Conservation (phyloP, 805 yeast species). For the Ogataea sp. region DNA sequence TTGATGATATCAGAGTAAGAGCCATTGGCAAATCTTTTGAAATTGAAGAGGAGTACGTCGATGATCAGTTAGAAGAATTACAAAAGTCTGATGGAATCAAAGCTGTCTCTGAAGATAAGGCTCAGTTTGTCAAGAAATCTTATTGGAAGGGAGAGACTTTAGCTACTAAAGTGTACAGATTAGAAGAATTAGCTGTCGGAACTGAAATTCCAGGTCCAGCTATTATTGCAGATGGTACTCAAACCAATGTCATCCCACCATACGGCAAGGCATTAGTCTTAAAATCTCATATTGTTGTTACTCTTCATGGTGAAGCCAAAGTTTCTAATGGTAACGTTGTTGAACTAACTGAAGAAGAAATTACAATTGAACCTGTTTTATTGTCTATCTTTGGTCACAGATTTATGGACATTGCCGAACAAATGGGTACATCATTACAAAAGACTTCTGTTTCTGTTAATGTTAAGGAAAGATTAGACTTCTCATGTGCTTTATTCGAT, state of each 20-base stretch:
- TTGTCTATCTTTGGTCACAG: conserved; percentile 75
- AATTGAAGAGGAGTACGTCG: conserved; percentile 32
- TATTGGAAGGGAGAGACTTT: conserved; percentile 48
- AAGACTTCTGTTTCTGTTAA: conserved; percentile 77
- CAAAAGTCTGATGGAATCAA: conserved; percentile 11
- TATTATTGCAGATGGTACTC: conserved; percentile 71
- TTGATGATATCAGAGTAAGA: conserved; percentile 69
- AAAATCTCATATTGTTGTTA: conserved; percentile 54
- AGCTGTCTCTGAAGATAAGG: conserved; percentile 18
- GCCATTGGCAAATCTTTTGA: conserved; percentile 56
- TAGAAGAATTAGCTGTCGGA: conserved; percentile 50
- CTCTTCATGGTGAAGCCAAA: neutral
- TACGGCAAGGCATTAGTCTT: conserved; percentile 46
- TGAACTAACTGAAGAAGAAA: conserved; percentile 2
- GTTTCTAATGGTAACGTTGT: neutral
- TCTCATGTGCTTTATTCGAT: conserved; percentile 78
- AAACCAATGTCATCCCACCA: conserved; percentile 70
- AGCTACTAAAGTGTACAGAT: conserved; percentile 45
- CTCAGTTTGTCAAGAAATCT: conserved; percentile 33
- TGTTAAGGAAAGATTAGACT: conserved; percentile 77
- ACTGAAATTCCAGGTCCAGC: conserved; percentile 60
- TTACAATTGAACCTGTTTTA: conserved; percentile 54
- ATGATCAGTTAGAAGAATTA: conserved; percentile 42
- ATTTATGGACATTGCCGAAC: conserved; percentile 88
- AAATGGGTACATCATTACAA: conserved; percentile 75